Percentiles rank a stretch among this genome's conserved stretches.
Evolutionary conservation across 2,329 filamentous ascomycete genomes (phyloP).

Genomic region (Trichophyton benhamiae): DNA sequence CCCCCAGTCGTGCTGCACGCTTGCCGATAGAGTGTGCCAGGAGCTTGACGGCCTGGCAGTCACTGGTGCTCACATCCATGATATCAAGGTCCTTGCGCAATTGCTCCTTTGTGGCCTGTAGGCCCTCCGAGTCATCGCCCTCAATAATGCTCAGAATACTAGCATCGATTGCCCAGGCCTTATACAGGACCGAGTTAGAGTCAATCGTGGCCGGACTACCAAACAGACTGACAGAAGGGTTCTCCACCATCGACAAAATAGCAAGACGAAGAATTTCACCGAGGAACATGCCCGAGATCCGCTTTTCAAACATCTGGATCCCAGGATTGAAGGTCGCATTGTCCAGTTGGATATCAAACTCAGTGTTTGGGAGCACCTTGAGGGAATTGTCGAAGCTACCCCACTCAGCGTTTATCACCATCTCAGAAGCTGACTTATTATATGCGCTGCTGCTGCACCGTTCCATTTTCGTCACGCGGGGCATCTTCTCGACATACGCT

Average conservation of each 20-base stretch:
- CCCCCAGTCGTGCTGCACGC: constrained; percentile 75
- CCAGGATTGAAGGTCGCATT: constrained; percentile 75
- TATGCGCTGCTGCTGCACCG: constrained; percentile 44
- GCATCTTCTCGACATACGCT: constrained; percentile 86
- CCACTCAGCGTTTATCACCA: constrained; percentile 99
- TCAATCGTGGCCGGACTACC: constrained; percentile 60
- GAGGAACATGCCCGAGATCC: constrained; percentile 94
- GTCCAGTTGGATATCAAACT: constrained; percentile 71
- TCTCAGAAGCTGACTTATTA: constrained; percentile 71
- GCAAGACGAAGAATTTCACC: constrained; percentile 81
- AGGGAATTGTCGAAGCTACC: constrained; percentile 94
- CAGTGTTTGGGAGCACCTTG: constrained; percentile 71
- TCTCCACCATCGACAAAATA: constrained; percentile 58
- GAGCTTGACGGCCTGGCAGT: constrained; percentile 76
- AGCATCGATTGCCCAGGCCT: constrained; percentile 82
- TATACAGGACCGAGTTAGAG: constrained; percentile 54
- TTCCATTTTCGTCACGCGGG: constrained; percentile 66
- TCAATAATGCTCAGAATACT: constrained; percentile 79
- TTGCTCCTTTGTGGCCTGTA: constrained; percentile 61
- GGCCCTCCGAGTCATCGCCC: constrained; percentile 60
- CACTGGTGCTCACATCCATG: constrained; percentile 63
- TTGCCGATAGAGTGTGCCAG: constrained; percentile 74
- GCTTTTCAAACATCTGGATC: constrained; percentile 98
- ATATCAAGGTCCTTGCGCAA: constrained; percentile 67
- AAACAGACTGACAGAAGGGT: constrained; percentile 59